Percentiles rank a stretch among this genome's conserved stretches.
Evolutionary conservation across 2,329 filamentous ascomycete genomes (phyloP).

Genomic region (Ascochyta koolunga): DNA sequence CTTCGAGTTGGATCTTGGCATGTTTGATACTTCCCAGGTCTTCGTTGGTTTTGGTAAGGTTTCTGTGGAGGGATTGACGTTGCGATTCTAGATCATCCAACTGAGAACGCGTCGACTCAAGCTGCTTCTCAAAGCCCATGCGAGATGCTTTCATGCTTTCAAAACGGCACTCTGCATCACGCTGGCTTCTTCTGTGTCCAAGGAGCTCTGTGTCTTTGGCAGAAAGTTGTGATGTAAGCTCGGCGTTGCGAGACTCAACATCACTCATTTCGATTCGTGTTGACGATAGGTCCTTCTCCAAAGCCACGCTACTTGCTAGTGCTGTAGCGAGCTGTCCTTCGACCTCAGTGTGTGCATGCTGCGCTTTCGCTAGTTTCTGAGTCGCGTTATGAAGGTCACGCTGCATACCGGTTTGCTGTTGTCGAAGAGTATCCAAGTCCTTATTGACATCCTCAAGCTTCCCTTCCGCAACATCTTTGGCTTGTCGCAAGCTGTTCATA

Average conservation of each 20-base stretch:
- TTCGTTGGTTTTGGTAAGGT: background rate
- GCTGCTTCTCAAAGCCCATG: slow-evolving; percentile 3
- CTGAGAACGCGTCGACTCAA: slow-evolving; percentile 3
- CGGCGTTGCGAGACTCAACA: slow-evolving; percentile 23
- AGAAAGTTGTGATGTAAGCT: slow-evolving; percentile 24
- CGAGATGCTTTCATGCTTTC: slow-evolving; percentile 2
- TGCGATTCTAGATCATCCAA: background rate
- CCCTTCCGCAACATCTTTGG: background rate
- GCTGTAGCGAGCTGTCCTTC: slow-evolving; percentile 5
- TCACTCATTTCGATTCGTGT: slow-evolving; percentile 22
- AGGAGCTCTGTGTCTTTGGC: slow-evolving; percentile 15
- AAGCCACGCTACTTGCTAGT: slow-evolving; percentile 20
- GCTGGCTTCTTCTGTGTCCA: background rate
- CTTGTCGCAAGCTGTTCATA: background rate
- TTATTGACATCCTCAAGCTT: background rate
- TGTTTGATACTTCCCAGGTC: background rate
- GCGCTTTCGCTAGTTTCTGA: background rate
- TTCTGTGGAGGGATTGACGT: background rate
- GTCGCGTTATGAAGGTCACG: background rate
- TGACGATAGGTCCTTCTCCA: slow-evolving; percentile 23
- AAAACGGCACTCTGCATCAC: background rate
- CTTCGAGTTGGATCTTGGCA: slow-evolving; percentile 1
- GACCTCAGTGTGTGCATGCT: background rate
- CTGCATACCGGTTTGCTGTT: slow-evolving; percentile 2
- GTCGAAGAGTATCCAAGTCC: background rate